Base-by-base conservation (phyloP, 495 filamentous ascomycete species). In the Penicillium coprophilum region DNA sequence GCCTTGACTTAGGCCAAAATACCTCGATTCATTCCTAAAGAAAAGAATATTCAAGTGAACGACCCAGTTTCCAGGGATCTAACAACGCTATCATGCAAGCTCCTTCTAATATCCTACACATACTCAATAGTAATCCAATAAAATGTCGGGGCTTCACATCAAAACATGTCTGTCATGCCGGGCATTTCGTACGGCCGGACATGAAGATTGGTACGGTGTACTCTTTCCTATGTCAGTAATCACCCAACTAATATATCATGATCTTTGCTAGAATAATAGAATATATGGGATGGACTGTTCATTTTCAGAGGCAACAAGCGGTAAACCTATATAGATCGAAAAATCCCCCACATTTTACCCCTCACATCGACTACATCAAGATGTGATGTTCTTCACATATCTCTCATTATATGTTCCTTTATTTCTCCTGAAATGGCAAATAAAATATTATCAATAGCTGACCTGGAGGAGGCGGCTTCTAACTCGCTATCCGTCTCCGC, bases 371-470 rank as follows among this genome's bases (percentile, higher is more conserved):
- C 19, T 21, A 6, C 50, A 27, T 34, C 28, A 34, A 43, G 17
- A 27, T 32, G 19, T 6, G 8, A 8, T 40, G 7, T 34, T 20
- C n/a, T 6, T 11, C 24, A 8, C 11, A 44, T 4, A 32, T 12
- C 17, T 53, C 15, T 34, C 38, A 32, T n/a, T 4, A 8, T 8
- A 6, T 13, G 3, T 23, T 17, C 2, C 9, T 20, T n/a, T 11
- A 5, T 39, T 11, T 34, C 2, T 0, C 12, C 12, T 20, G 28
- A 1, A 45, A 53, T 53, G 40, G 17, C 39, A 11, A 45, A 58
- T 11, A 66, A 60, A 15, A 63, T 66, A 12, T 28, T 66, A 15
- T 63, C 53, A 0, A 61, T 66, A 38, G 50, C 60, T 19, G 63
- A 65, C 24, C 63, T 65, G 27, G 53, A 63, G 47, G 40, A 36